Percentiles rank a stretch among this genome's conserved stretches.
These are phyloP conservation scores for Globisporangium spiculum DNA, from an alignment of 352 stramenopile genomes.

Conservation along the genomic window DNA sequence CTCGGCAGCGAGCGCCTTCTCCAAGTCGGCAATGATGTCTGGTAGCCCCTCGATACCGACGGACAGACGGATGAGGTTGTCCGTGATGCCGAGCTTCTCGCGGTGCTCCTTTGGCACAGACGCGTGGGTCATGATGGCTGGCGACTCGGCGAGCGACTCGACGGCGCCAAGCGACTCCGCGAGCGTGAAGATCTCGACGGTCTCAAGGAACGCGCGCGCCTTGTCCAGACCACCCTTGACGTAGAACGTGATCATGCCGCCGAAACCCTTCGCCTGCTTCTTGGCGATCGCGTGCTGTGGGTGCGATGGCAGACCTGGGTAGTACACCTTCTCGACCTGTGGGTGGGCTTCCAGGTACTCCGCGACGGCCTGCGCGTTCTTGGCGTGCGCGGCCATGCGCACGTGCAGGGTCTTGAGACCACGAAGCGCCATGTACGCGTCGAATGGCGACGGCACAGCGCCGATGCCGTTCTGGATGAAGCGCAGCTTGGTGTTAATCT, in stretches of 20 bases:
- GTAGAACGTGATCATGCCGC: constrained; percentile 92
- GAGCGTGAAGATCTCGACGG: constrained; percentile 91
- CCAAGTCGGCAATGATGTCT: constrained; percentile 90
- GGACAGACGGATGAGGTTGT: constrained; percentile 91
- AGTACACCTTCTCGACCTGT: constrained; percentile 90
- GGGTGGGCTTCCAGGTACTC: constrained; percentile 87
- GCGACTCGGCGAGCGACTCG: constrained; percentile 92
- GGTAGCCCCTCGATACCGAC: constrained; percentile 92
- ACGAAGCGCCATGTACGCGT: constrained; percentile 92
- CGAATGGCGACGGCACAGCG: constrained; percentile 90
- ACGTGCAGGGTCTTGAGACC: constrained; percentile 95
- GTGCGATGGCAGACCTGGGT: constrained; percentile 90
- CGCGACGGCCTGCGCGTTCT: constrained; percentile 92
- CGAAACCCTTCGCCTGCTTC: constrained; percentile 70
- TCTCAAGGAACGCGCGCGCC: constrained; percentile 91
- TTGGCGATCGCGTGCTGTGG: constrained; percentile 87
- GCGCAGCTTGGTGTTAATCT: constrained; percentile 92
- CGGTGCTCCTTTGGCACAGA: constrained; percentile 88
- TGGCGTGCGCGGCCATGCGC: constrained; percentile 92
- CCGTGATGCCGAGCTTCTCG: constrained; percentile 89
- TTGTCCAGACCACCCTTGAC: constrained; percentile 84
- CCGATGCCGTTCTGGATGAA: constrained; percentile 94
- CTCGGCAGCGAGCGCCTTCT: constrained; percentile 69
- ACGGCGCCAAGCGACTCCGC: constrained; percentile 94
- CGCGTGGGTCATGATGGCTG: constrained; percentile 93